Conservation (phyloP, 2,329 filamentous ascomycete genomes). For the Calonectria multiphialidica region DNA sequence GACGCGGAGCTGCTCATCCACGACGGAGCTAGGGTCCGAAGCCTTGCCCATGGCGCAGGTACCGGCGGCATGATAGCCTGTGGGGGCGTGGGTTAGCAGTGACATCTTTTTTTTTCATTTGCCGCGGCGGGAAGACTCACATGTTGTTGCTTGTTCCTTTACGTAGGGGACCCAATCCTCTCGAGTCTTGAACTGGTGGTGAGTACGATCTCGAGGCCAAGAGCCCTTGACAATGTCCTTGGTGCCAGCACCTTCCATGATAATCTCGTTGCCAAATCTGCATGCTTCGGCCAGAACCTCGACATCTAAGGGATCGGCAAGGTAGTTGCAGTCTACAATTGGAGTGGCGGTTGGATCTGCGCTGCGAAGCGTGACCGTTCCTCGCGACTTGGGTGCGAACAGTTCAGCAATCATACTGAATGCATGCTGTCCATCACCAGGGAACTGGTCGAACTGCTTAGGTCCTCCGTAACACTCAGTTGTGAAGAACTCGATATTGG, state of each 20-base stretch:
- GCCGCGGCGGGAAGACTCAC: conserved; percentile 50
- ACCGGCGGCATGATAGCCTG: conserved; percentile 39
- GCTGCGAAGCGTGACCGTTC: conserved; percentile 63
- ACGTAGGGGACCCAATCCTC: conserved; percentile 68
- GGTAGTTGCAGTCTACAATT: conserved; percentile 69
- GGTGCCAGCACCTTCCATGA: conserved; percentile 68
- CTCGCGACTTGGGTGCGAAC: conserved; percentile 68
- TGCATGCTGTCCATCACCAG: conserved; percentile 63
- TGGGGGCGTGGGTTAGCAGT: background rate
- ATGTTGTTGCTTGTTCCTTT: conserved; percentile 70
- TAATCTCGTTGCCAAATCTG: conserved; percentile 69
- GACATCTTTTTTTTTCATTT: background rate
- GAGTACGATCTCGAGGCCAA: conserved; percentile 65
- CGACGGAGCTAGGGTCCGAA: conserved; percentile 64
- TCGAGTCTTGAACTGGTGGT: conserved; percentile 64
- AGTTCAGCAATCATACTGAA: conserved; percentile 71
- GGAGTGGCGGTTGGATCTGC: conserved; percentile 64
- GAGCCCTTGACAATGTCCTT: conserved; percentile 70
- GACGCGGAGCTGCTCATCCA: conserved; percentile 66
- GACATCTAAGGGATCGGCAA: conserved; percentile 68
- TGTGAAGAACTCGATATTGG: conserved; percentile 73
- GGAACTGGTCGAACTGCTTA: conserved; percentile 67
- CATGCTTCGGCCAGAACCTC: conserved; percentile 71
- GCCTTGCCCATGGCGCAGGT: conserved; percentile 50
- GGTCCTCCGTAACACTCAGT: conserved; percentile 73